phyloP scores from a whole-genome alignment of 2,329 filamentous ascomycete genomes.

The Ambrosiella xylebori region DNA sequence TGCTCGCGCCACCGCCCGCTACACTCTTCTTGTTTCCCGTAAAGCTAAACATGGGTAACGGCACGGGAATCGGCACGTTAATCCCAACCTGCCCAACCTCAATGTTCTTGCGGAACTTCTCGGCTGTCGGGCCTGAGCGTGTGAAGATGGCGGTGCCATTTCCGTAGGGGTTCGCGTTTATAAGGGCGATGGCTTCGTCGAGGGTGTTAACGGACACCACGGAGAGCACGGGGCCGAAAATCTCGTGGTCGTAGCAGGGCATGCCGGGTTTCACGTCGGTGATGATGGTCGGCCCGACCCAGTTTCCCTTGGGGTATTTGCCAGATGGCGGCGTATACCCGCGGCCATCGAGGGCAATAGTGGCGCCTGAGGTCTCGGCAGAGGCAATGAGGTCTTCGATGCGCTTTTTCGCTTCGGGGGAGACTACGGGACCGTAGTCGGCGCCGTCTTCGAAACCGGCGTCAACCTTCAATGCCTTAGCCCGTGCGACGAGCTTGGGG shows the following conservation, averaged over 20 bases:
- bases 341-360: conserved; percentile 64
- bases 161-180: conserved; percentile 75
- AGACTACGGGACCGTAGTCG: conserved; percentile 70
- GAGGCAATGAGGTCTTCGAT: conserved; percentile 61
- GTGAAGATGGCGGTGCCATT: conserved; percentile 81
- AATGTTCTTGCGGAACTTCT: conserved; percentile 62
- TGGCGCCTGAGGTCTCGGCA: conserved; percentile 66
- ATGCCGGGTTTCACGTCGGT: conserved; percentile 63
- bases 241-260: conserved; percentile 72
- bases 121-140: conserved; percentile 56
- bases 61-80: conserved; percentile 64
- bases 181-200: conserved; percentile 63
- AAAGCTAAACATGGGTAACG: conserved; percentile 55
- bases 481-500: conserved; percentile 57
- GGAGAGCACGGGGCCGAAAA: conserved; percentile 71
- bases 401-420: conserved; percentile 57
- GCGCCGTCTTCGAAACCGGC: conserved; percentile 68
- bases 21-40: conserved; percentile 76
- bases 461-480: conserved; percentile 55
- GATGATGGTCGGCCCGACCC: conserved; percentile 70
- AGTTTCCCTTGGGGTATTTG: conserved; percentile 63
- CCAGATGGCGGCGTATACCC: conserved; percentile 43
- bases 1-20: conserved; percentile 79
- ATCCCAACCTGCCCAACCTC: conserved; percentile 76
- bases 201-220: conserved; percentile 64